Conservation (phyloP, 768 basidiomycete genomes). For the Termitomyces sp. region DNA sequence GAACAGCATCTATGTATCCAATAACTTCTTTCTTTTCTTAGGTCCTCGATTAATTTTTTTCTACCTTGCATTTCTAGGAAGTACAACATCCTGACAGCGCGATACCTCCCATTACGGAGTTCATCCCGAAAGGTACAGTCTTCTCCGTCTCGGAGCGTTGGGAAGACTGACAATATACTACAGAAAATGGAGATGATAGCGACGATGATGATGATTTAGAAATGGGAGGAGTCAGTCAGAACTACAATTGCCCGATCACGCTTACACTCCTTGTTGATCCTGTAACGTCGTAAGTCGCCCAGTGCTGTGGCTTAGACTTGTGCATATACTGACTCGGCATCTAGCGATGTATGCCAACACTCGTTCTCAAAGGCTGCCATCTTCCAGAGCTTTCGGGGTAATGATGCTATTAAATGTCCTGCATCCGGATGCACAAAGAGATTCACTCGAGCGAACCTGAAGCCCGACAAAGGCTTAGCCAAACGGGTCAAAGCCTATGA, state of each 20-base stretch:
- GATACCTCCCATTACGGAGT: conserved; percentile 76
- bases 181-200: conserved; percentile 79
- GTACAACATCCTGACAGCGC: conserved; percentile 57
- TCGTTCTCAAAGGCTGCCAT: conserved; percentile 79
- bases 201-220: conserved; percentile 88
- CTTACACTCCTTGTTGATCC: conserved; percentile 67
- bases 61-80: conserved; percentile 43
- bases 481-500: conserved; percentile 57
- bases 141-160: neutral
- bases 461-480: conserved; percentile 53
- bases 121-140: conserved; percentile 62
- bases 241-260: conserved; percentile 82
- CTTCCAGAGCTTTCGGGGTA: conserved; percentile 49
- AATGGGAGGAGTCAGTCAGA: conserved; percentile 80
- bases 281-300: conserved; percentile 68
- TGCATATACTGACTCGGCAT: neutral
- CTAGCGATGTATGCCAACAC: conserved; percentile 70
- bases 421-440: conserved; percentile 66
- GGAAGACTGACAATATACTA: conserved; percentile 1
- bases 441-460: conserved; percentile 49
- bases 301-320: conserved; percentile 4
- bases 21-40: neutral
- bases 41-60: neutral
- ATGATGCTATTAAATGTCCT: conserved; percentile 48
- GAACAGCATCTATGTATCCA: conserved; percentile 58